Conservation (phyloP, 148 eudicot genomes). For the Cornus florida region DNA sequence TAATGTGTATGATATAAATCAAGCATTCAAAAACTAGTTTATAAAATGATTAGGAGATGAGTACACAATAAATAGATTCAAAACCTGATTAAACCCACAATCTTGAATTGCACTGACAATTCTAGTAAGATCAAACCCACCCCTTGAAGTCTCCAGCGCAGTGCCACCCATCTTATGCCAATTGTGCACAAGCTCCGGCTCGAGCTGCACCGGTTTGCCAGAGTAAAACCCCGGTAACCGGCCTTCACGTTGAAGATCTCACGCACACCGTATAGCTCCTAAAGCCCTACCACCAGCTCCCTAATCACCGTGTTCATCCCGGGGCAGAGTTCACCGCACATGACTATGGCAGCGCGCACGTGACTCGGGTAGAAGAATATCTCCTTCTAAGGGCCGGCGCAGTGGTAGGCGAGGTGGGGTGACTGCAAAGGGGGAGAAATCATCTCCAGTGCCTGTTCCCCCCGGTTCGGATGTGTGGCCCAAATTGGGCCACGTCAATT, state of each 20-base stretch:
- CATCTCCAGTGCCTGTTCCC: no score
- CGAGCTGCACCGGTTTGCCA: constrained; percentile 30
- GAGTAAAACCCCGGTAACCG: constrained; percentile 70
- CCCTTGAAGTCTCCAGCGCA: constrained; percentile 64
- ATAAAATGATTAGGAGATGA: background rate
- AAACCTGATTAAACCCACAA: constrained; percentile 60
- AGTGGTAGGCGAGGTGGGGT: constrained; percentile 38
- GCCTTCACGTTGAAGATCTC: constrained; percentile 48
- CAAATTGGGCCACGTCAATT: no score
- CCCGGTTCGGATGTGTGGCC: no score
- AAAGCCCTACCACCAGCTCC: constrained; percentile 78
- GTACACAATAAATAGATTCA: no score
- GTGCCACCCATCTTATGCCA: constrained; percentile 83
- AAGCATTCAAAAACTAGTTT: no score
- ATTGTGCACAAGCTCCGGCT: constrained; percentile 54
- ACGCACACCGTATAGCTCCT: constrained; percentile 62
- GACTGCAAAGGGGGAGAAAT: no score
- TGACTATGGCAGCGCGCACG: constrained; percentile 70
- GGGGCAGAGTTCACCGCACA: constrained; percentile 79
- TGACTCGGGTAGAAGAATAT: constrained; percentile 30
- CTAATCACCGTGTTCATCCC: constrained; percentile 79
- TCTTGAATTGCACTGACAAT: constrained; percentile 57
- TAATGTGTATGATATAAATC: no score
- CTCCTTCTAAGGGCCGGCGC: constrained; percentile 60
- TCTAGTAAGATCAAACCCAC: constrained; percentile 62